Evolutionary conservation across 768 basidiomycete genomes (phyloP).

Genomic region (Nidula microcarpa): DNA sequence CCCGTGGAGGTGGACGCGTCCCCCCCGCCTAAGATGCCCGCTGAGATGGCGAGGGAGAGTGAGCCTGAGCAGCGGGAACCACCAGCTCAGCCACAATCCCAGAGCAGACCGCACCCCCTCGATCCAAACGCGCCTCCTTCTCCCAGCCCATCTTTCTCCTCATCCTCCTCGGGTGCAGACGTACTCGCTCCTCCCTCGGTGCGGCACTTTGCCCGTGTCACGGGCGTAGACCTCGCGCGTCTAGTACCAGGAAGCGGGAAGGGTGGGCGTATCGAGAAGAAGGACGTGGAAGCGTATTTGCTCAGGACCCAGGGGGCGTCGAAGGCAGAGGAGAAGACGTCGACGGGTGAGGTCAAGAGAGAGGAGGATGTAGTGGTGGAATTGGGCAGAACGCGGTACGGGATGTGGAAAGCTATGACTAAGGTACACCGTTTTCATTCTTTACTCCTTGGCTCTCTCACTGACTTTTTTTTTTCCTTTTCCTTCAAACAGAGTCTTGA

Average conservation of each 20-base stretch:
- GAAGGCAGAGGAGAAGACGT: not conserved
- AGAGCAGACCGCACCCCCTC: constrained; percentile 46
- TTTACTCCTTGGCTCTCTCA: constrained; percentile 1
- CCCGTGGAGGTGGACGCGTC: constrained; percentile 1
- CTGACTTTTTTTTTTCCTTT: not conserved
- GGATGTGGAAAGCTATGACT: constrained; percentile 90
- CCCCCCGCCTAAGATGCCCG: not conserved
- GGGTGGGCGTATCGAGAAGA: constrained; percentile 70
- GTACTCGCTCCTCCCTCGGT: constrained; percentile 76
- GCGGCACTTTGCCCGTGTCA: constrained; percentile 69
- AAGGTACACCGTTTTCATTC: constrained; percentile 43
- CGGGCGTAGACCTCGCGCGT: constrained; percentile 58
- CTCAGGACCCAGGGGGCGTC: not conserved
- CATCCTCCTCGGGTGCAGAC: constrained; percentile 15
- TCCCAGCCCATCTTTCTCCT: no score
- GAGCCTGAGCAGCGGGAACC: constrained; percentile 7
- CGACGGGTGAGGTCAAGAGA: not conserved
- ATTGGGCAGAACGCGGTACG: constrained; percentile 70
- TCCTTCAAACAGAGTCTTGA: constrained; percentile 59
- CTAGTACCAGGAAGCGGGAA: constrained; percentile 65
- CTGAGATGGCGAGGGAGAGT: constrained; percentile 4
- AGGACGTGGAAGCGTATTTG: constrained; percentile 59
- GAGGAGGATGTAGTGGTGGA: constrained; percentile 59
- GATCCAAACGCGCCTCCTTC: constrained; percentile 43
- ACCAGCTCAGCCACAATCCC: constrained; percentile 1